Percentiles rank a stretch among this genome's conserved stretches.
These are phyloP conservation scores for Apophysomyces variabilis DNA, from an alignment of 371 early-diverging fungal genomes.

Conservation along the genomic window DNA sequence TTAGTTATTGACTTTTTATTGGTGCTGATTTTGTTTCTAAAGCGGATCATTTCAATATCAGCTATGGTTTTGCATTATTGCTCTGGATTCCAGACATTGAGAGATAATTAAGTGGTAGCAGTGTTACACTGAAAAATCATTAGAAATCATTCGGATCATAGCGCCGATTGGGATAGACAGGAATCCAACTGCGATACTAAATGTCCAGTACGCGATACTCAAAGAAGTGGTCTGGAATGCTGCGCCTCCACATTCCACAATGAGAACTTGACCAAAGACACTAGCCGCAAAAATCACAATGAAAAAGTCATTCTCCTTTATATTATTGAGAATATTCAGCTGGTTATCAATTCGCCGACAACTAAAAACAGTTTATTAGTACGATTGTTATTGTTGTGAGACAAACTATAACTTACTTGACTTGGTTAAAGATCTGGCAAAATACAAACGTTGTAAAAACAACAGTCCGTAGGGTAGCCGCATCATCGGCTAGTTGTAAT, in stretches of 20 bases:
- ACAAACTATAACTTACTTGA: conserved; percentile 53
- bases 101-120: neutral
- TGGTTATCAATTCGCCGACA: conserved; percentile 70
- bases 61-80: neutral
- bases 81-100: neutral
- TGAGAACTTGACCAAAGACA: conserved; percentile 59
- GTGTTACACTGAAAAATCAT: conserved; percentile 24
- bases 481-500: conserved; percentile 27
- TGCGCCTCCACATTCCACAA: conserved; percentile 65
- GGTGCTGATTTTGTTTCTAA: no score
- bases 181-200: conserved; percentile 68
- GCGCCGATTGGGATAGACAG: conserved; percentile 75
- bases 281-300: conserved; percentile 60
- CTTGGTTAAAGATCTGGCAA: conserved; percentile 78
- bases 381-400: neutral
- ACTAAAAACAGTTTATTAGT: conserved; percentile 19
- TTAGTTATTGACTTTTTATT: no score
- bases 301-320: conserved; percentile 64
- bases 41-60: no score
- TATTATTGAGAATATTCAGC: conserved; percentile 65
- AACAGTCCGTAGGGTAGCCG: conserved; percentile 54
- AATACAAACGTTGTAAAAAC: conserved; percentile 84
- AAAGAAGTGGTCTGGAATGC: conserved; percentile 66
- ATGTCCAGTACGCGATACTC: conserved; percentile 61
- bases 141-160: conserved; percentile 69